phyloP scores from a whole-genome alignment of 108 stramenopile genomes.

The Cyclotella cryptica region DNA sequence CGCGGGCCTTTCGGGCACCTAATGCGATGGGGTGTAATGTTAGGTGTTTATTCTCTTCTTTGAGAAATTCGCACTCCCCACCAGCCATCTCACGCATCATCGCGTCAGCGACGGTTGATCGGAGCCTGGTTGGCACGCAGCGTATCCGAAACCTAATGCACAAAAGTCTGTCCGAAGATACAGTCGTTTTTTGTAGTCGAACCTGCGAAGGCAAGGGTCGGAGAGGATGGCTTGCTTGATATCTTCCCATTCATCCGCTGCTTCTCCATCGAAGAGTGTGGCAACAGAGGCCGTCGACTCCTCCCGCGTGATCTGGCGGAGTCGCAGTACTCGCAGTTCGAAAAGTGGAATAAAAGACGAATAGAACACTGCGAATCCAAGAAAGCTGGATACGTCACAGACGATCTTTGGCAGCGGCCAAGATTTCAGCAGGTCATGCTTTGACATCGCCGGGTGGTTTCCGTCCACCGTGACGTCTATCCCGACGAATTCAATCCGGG shows the following conservation, averaged over 20 bases:
- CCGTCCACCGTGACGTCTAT: too few species aligned
- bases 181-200: too few species aligned
- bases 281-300: neutral
- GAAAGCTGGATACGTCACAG: too few species aligned
- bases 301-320: neutral
- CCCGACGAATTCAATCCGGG: too few species aligned
- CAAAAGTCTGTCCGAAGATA: too few species aligned
- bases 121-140: conserved; percentile 12
- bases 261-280: neutral
- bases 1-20: conserved; percentile 1
- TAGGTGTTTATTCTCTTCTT: neutral
- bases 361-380: too few species aligned
- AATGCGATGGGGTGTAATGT: conserved; percentile 12
- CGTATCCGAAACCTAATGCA: too few species aligned
- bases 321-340: conserved; percentile 3
- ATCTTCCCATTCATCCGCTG: too few species aligned
- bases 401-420: conserved; percentile 7
- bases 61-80: conserved; percentile 5
- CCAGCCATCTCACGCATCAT: conserved; percentile 6
- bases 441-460: too few species aligned
- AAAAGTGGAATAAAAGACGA: conserved; percentile 15
- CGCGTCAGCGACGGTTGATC: neutral
- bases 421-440: neutral
- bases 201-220: too few species aligned
- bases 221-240: too few species aligned